phyloP scores from a whole-genome alignment of 306 rosid species.

The Carpinus fangiana region DNA sequence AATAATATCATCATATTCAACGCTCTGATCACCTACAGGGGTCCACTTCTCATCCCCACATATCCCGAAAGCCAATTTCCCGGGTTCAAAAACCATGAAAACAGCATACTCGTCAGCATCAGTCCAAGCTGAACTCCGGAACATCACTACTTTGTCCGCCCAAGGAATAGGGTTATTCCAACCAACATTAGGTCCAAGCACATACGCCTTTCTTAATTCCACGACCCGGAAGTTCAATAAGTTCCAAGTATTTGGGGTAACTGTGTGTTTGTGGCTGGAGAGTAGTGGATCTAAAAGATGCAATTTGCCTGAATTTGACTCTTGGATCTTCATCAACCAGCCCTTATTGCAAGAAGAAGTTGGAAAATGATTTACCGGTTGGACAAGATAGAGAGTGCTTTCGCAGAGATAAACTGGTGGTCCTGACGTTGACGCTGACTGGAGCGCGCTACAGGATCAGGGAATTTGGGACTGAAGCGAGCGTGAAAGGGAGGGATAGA shows the following conservation, averaged over 20 bases:
- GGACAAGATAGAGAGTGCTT: conserved; percentile 37
- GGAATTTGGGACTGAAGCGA: conserved; percentile 37
- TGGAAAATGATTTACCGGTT: conserved; percentile 20
- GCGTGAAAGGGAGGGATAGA: conserved; percentile 33
- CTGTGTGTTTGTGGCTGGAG: conserved; percentile 23
- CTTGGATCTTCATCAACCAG: conserved; percentile 45
- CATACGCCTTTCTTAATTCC: conserved; percentile 44
- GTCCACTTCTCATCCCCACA: conserved; percentile 44
- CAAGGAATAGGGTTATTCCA: not conserved
- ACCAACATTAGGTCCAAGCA: not conserved
- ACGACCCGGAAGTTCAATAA: conserved; percentile 29
- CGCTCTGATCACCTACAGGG: conserved; percentile 39
- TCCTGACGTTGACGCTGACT: not conserved
- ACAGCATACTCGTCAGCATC: conserved; percentile 22
- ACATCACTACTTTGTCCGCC: conserved; percentile 45
- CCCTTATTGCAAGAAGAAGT: conserved; percentile 26
- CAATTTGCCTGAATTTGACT: conserved; percentile 19
- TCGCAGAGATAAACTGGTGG: conserved; percentile 6
- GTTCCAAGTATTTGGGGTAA: conserved; percentile 12
- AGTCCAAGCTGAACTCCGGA: conserved; percentile 42
- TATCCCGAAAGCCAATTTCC: conserved; percentile 49
- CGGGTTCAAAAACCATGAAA: conserved; percentile 38
- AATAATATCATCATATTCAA: conserved; percentile 58
- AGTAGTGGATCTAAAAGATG: conserved; percentile 37
- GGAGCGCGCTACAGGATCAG: conserved; percentile 8